Conservation (phyloP, 495 filamentous ascomycete genomes). For the Tirmania nivea region DNA sequence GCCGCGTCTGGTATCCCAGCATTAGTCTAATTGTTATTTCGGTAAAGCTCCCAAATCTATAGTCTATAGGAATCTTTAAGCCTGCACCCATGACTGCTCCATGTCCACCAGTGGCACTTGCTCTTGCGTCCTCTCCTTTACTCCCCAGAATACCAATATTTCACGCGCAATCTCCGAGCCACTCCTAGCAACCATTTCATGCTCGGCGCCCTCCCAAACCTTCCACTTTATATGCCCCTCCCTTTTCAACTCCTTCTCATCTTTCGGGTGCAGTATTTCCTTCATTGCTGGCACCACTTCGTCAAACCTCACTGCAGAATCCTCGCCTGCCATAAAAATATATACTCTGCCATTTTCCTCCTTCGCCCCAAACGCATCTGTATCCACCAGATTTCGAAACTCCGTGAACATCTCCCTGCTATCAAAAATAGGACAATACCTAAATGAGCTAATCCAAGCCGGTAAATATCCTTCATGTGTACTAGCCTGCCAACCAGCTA, state of each 20-base stretch:
- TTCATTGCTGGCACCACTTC: slow-evolving; percentile 13
- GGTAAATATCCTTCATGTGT: slow-evolving; percentile 33
- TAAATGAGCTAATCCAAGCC: slow-evolving; percentile 34
- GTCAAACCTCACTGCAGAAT: slow-evolving; percentile 26
- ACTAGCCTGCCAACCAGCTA: slow-evolving; percentile 34
- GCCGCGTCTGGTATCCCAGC: too few relatives aligned
- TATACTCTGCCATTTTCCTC: slow-evolving; percentile 19
- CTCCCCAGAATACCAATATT: not conserved
- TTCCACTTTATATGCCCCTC: slow-evolving; percentile 4
- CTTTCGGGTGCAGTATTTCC: too few relatives aligned
- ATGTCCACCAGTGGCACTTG: not conserved
- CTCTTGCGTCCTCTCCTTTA: not conserved
- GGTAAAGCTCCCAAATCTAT: too few relatives aligned
- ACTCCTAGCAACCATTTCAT: slow-evolving; percentile 12
- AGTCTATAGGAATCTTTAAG: too few relatives aligned
- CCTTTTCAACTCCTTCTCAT: slow-evolving; percentile 6
- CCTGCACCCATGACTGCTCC: too few relatives aligned
- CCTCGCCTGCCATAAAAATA: slow-evolving; percentile 27
- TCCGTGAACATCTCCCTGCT: slow-evolving; percentile 29
- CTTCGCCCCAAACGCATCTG: slow-evolving; percentile 10
- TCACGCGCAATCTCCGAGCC: slow-evolving; percentile 7
- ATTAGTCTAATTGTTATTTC: too few relatives aligned
- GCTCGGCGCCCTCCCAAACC: slow-evolving; percentile 5
- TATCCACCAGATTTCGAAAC: slow-evolving; percentile 21
- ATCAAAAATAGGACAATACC: slow-evolving; percentile 33